Percentiles rank a stretch among this genome's conserved stretches.
phyloP scores from a whole-genome alignment of 208 protist genomes.

The Wallacemonas collosoma region DNA sequence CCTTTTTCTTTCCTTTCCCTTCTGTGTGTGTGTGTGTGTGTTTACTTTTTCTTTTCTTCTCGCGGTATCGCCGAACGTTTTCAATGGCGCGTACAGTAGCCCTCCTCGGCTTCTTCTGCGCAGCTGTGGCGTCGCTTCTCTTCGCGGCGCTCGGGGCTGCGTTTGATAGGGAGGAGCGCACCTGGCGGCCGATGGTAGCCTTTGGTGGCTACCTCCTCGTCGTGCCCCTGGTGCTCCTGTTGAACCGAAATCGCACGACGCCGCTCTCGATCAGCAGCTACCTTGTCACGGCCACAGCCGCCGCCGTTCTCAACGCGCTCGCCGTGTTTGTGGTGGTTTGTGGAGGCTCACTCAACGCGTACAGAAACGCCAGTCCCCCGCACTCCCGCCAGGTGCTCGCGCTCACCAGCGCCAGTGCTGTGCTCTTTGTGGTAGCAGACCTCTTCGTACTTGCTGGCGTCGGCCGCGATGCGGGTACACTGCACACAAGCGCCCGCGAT shows the following conservation, averaged over 20 bases:
- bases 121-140: conserved; percentile 1
- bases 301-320: neutral
- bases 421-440: conserved; percentile 10
- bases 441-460: neutral
- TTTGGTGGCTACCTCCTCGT: conserved; percentile 11
- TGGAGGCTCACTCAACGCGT: neutral
- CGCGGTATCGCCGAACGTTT: neutral
- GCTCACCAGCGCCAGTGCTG: conserved; percentile 9
- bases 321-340: conserved; percentile 1
- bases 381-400: conserved; percentile 13
- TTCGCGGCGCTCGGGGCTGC: conserved; percentile 6
- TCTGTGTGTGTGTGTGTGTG: conserved; percentile 13
- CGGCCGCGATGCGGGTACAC: neutral
- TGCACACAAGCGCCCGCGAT: neutral
- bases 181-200: conserved; percentile 4
- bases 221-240: conserved; percentile 6
- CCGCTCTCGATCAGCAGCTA: neutral
- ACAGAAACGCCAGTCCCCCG: neutral
- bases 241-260: neutral
- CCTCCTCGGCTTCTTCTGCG: neutral
- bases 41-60: neutral
- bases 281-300: neutral
- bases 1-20: neutral
- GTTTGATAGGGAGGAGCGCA: neutral
- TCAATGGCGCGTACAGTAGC: neutral